phyloP scores from a whole-genome alignment of 169 alveolate genomes.

The Theileria annulata region DNA sequence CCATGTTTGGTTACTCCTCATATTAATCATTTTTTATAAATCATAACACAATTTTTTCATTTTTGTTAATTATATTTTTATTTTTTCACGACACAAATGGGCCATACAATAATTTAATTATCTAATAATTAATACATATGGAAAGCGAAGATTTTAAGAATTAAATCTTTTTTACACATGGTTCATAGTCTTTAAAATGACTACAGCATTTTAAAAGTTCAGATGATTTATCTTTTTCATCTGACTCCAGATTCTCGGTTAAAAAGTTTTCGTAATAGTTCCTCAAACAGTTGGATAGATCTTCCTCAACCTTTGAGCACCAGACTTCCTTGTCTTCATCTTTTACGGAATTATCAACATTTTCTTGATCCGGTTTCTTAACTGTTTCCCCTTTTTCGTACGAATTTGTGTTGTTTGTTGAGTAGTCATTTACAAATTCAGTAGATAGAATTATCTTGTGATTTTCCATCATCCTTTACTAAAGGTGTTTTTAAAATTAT shows the following conservation, averaged over 20 bases:
- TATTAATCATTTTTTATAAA: neutral
- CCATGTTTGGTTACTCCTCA: neutral
- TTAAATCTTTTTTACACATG: slow-evolving; percentile 37
- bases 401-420: slow-evolving; percentile 7
- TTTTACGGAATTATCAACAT: neutral
- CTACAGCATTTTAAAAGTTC: slow-evolving; percentile 47
- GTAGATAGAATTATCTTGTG: slow-evolving; percentile 43
- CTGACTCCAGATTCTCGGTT: slow-evolving; percentile 7
- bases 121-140: neutral
- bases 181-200: slow-evolving; percentile 46
- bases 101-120: neutral
- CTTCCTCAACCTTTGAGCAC: slow-evolving; percentile 31
- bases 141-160: neutral
- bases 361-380: neutral
- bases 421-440: slow-evolving; percentile 56
- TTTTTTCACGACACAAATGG: neutral
- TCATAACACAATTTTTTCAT: neutral
- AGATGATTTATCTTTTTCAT: neutral
- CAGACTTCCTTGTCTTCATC: neutral
- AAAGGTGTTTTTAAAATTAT: slow-evolving; percentile 6
- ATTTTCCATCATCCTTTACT: slow-evolving; percentile 17
- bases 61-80: too few species aligned
- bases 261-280: slow-evolving; percentile 8
- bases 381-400: slow-evolving; percentile 20
- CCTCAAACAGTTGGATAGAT: slow-evolving; percentile 36